phyloP scores from a whole-genome alignment of 176 grass and related monocot species.

The Oryza officinalis region DNA sequence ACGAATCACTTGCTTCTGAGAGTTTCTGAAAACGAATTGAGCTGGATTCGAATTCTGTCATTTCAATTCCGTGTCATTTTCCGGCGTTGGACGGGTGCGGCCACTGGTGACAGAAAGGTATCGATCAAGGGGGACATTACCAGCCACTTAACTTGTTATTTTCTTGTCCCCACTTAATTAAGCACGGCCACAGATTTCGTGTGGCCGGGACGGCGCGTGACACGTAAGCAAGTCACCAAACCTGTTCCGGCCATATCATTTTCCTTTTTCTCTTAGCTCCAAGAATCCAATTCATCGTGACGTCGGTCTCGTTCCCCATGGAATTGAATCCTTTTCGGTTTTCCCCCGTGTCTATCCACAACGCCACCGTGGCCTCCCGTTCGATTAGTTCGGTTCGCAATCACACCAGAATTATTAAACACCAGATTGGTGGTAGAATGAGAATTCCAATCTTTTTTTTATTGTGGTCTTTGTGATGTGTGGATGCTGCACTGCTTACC shows the following conservation, averaged over 20 bases:
- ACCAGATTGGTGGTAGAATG: not conserved
- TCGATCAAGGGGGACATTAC: not conserved
- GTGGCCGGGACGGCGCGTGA: not conserved
- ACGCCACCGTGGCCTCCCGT: conserved; percentile 5
- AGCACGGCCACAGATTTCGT: not conserved
- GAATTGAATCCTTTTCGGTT: not conserved
- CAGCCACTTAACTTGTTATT: not conserved
- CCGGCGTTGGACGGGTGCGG: not conserved
- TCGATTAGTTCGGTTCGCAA: not conserved
- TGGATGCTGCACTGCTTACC: not conserved
- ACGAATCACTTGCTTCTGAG: not conserved
- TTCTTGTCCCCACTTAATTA: not conserved
- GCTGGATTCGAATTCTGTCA: not conserved
- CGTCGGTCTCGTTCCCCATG: not conserved
- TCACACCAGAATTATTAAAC: not conserved
- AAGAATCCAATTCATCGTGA: conserved; percentile 22
- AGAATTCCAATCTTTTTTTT: not conserved
- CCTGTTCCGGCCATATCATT: not conserved
- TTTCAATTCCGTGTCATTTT: not conserved
- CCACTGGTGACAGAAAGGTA: not conserved
- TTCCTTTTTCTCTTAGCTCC: not conserved
- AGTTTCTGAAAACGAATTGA: not conserved
- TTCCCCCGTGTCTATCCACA: conserved; percentile 28
- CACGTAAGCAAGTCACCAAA: conserved; percentile 28
- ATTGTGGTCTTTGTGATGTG: not conserved